Conservation (phyloP, 78 protist genomes). For the Cavenderia fasciculata region DNA sequence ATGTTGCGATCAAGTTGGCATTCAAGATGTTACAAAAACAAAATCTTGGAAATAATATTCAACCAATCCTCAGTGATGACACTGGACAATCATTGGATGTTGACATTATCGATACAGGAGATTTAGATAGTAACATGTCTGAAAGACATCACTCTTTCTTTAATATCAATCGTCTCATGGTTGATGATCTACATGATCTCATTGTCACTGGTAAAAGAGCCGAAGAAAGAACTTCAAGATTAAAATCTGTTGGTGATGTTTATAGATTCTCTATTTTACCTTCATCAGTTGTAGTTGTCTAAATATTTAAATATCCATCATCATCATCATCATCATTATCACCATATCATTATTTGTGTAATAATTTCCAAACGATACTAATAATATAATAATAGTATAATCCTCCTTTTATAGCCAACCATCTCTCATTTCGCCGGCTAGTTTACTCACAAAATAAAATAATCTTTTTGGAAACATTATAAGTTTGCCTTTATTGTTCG, state of each 20-base stretch:
- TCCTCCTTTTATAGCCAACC: too few species aligned
- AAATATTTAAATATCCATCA: not conserved
- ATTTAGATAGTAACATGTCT: conserved; percentile 71
- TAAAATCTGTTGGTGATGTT: conserved; percentile 51
- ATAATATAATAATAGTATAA: too few species aligned
- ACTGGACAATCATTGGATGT: conserved; percentile 42
- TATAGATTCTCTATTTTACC: conserved; percentile 77
- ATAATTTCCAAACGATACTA: too few species aligned
- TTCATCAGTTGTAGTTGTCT: conserved; percentile 68
- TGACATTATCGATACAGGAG: conserved; percentile 81
- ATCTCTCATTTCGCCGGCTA: too few species aligned
- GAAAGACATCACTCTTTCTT: conserved; percentile 74
- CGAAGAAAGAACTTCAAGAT: conserved; percentile 62
- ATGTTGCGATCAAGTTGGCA: conserved; percentile 70
- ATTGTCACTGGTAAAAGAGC: conserved; percentile 78
- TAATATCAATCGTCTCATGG: conserved; percentile 75
- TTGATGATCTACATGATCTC: conserved; percentile 82
- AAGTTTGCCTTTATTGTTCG: too few species aligned
- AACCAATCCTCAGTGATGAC: conserved; percentile 16
- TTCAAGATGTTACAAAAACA: conserved; percentile 46
- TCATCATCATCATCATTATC: not conserved
- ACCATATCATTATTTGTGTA: not conserved
- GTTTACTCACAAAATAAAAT: too few species aligned
- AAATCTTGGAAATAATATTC: conserved; percentile 72
- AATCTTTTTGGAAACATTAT: too few species aligned